Base-by-base conservation (phyloP, 768 basidiomycete species). In the Podaxis rugospora region DNA sequence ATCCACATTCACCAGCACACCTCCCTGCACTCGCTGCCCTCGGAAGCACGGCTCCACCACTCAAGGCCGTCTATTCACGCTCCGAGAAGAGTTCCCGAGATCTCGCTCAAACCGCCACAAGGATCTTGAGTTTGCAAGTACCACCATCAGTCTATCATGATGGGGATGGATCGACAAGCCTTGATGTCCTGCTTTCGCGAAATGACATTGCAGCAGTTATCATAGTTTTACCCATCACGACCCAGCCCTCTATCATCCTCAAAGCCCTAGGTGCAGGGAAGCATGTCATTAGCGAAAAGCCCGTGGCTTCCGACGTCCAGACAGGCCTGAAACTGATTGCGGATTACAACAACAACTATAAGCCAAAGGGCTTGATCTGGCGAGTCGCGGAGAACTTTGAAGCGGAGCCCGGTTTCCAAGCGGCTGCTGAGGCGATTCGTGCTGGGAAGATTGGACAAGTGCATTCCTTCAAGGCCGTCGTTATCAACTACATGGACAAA, bases 211-310 rank as follows among this genome's bases (percentile, higher is more conserved):
- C 77, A 16, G 85, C 86, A 21, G 90, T 95, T 35, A 81, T 92
- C 69, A 75, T 95, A 55, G 86, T 83, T 4, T 77, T 95, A 10
- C 93, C 93, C 0, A 94, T 95, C 68, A 81, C 85, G 0, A 66
- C 79, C 3, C 92, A 93, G 70, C 91, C 93, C 1, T 71, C 74
- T 16, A 75, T 94, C 61, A 76, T 95, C 57, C 72, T 83, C 60
- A 83, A 81, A 67, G 82, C 83, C 0, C 75, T 89, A 39, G 81
- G 76, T 0, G 89, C 90, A 2, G 90, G 93, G 27, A 96, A 95
- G 74, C 90, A 95, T 69, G 92, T 95, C 52, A 69, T 95, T 62
- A 89, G 88, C 71, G 93, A 96, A 78, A 95, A 95, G 69, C 94
- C 94, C 5, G 80, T 94, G 13, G 91, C 86, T 2, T 78, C 86